These are phyloP conservation scores for Calonectria hawksworthii DNA, from an alignment of 2,329 filamentous ascomycete genomes.

Conservation along the genomic window DNA sequence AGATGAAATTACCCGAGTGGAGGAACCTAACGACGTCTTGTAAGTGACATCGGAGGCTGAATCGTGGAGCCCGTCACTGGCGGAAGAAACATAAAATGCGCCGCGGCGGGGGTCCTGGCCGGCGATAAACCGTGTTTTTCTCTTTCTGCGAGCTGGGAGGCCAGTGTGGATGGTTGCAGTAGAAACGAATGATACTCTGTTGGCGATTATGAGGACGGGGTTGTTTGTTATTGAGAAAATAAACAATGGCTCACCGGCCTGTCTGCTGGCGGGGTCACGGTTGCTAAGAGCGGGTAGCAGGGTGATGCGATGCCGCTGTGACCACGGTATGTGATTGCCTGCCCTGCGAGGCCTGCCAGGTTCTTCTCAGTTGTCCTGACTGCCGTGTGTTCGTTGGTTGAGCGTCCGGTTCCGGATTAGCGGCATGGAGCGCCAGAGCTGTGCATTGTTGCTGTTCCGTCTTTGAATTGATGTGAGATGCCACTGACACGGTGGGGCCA, in stretches of 20 bases:
- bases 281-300: neutral
- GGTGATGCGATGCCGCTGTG: neutral
- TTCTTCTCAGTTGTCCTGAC: neutral
- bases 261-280: neutral
- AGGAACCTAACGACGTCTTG: conserved; percentile 12
- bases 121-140: conserved; percentile 9
- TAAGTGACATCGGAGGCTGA: neutral
- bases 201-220: conserved; percentile 17
- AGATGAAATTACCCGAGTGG: conserved; percentile 21
- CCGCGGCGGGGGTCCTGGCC: neutral
- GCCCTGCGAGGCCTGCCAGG: neutral
- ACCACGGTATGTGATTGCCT: neutral
- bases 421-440: conserved; percentile 20
- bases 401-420: conserved; percentile 25
- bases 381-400: neutral
- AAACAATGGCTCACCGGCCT: neutral
- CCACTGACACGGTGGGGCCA: conserved; percentile 23
- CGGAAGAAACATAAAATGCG: neutral
- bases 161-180: neutral
- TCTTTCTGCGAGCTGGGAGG: neutral
- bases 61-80: neutral
- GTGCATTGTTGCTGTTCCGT: conserved; percentile 7
- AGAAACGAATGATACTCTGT: conserved; percentile 28
- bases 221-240: neutral
- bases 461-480: conserved; percentile 17